A percentile compares a stretch with the other conserved stretches of the same genome.
Evolutionary conservation across 2,329 filamentous ascomycete species (phyloP).

Genomic region (Fusarium kyushuense): DNA sequence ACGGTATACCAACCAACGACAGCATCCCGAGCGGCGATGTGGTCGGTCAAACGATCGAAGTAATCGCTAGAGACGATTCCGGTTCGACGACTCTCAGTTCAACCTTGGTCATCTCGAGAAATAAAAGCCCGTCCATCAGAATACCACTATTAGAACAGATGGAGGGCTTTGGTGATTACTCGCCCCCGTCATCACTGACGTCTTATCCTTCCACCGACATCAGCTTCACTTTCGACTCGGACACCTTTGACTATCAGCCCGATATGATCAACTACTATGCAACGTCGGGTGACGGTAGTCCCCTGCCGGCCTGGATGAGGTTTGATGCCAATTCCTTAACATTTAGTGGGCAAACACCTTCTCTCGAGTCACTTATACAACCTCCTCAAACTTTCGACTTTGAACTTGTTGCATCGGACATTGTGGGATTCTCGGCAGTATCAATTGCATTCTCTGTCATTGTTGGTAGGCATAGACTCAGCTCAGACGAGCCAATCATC

Average conservation of each 20-base stretch:
- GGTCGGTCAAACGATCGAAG: conserved; percentile 70
- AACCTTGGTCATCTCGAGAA: conserved; percentile 76
- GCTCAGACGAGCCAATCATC: conserved; percentile 69
- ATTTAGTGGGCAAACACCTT: conserved; percentile 79
- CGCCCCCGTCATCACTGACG: conserved; percentile 69
- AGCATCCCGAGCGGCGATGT: conserved; percentile 64
- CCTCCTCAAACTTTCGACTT: conserved; percentile 80
- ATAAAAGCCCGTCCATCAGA: conserved; percentile 64
- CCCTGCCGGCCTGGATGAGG: conserved; percentile 85
- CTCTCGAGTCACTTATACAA: conserved; percentile 70
- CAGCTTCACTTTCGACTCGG: conserved; percentile 63
- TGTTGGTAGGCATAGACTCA: conserved; percentile 77
- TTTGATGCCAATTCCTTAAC: conserved; percentile 74
- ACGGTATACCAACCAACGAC: conserved; percentile 72
- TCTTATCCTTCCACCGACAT: conserved; percentile 66
- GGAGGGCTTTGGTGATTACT: conserved; percentile 67
- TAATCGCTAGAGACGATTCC: conserved; percentile 76
- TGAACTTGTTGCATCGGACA: conserved; percentile 80
- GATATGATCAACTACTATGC: conserved; percentile 78
- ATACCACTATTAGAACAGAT: conserved; percentile 71
- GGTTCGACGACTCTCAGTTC: conserved; percentile 74
- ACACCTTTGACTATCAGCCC: conserved; percentile 72
- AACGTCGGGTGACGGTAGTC: conserved; percentile 80
- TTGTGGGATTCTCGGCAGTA: conserved; percentile 79
- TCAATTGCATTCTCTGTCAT: conserved; percentile 76